phyloP scores from a whole-genome alignment of 2,329 filamentous ascomycete genomes.

The Capronia epimyces region DNA sequence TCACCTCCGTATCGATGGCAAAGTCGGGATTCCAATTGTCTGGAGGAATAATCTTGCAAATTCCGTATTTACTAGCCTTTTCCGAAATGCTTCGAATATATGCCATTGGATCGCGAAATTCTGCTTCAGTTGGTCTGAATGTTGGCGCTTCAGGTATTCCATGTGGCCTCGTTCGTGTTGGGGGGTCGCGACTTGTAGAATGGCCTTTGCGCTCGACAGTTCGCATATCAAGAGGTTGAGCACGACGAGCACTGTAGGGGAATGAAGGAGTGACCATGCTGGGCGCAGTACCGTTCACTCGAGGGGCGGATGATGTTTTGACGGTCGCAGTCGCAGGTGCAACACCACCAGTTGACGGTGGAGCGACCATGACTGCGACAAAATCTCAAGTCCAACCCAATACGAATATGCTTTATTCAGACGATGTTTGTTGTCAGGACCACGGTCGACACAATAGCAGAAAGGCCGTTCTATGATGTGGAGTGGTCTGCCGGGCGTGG shows the following conservation, averaged over 20 bases:
- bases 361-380: constrained; percentile 41
- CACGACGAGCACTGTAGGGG: constrained; percentile 60
- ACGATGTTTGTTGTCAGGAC: not conserved
- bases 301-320: constrained; percentile 30
- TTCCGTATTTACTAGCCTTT: constrained; percentile 79
- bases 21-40: constrained; percentile 92
- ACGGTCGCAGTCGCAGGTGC: constrained; percentile 22
- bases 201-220: constrained; percentile 90
- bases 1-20: constrained; percentile 92
- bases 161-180: constrained; percentile 74
- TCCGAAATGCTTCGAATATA: constrained; percentile 89
- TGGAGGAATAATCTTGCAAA: constrained; percentile 93
- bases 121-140: constrained; percentile 82
- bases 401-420: not conserved
- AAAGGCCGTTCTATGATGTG: not conserved
- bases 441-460: not conserved
- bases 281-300: constrained; percentile 40
- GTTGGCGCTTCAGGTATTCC: constrained; percentile 84
- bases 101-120: constrained; percentile 89
- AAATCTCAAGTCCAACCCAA: constrained; percentile 3
- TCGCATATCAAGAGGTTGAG: constrained; percentile 69
- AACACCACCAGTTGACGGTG: constrained; percentile 39
- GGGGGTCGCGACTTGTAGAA: constrained; percentile 66
- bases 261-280: constrained; percentile 45
- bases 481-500: not conserved